These are phyloP conservation scores for Pilobolus umbonatus DNA, from an alignment of 192 early-diverging fungal species.

Conservation along the genomic window DNA sequence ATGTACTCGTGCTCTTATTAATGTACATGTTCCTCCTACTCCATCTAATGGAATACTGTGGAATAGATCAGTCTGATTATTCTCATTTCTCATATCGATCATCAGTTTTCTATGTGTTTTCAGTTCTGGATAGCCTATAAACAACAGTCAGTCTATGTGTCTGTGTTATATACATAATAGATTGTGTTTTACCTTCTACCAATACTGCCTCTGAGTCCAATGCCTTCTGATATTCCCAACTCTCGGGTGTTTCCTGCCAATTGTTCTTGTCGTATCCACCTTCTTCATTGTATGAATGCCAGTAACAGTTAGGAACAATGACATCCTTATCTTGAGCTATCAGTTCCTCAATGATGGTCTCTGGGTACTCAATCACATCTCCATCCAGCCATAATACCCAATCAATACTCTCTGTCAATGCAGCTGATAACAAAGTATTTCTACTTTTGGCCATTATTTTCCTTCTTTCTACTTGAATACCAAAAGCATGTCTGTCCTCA, in stretches of 20 bases:
- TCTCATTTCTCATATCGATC: slow-evolving; percentile 34
- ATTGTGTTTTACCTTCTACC: slow-evolving; percentile 40
- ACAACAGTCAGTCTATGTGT: not conserved
- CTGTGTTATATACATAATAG: not conserved
- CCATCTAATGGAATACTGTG: slow-evolving; percentile 52
- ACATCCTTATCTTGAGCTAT: slow-evolving; percentile 64
- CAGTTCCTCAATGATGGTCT: slow-evolving; percentile 51
- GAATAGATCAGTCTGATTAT: slow-evolving; percentile 28
- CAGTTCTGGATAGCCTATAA: slow-evolving; percentile 39
- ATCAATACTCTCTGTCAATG: slow-evolving; percentile 48
- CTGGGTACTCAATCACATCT: slow-evolving; percentile 65
- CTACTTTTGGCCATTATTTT: slow-evolving; percentile 57
- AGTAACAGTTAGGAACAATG: slow-evolving; percentile 54
- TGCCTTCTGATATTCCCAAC: slow-evolving; percentile 37
- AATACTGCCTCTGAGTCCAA: slow-evolving; percentile 36
- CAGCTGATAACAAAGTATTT: slow-evolving; percentile 55
- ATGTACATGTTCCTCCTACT: slow-evolving; percentile 62
- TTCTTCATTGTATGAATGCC: slow-evolving; percentile 44
- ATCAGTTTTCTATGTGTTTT: slow-evolving; percentile 39
- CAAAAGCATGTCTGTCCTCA: slow-evolving; percentile 52
- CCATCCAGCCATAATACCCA: slow-evolving; percentile 77
- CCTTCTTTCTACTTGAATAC: slow-evolving; percentile 55
- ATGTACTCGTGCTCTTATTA: slow-evolving; percentile 62
- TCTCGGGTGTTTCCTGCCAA: slow-evolving; percentile 60
- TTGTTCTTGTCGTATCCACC: slow-evolving; percentile 63